Evolutionary conservation across 345 rosid genomes (phyloP).

Genomic region (Linum lewisii): DNA sequence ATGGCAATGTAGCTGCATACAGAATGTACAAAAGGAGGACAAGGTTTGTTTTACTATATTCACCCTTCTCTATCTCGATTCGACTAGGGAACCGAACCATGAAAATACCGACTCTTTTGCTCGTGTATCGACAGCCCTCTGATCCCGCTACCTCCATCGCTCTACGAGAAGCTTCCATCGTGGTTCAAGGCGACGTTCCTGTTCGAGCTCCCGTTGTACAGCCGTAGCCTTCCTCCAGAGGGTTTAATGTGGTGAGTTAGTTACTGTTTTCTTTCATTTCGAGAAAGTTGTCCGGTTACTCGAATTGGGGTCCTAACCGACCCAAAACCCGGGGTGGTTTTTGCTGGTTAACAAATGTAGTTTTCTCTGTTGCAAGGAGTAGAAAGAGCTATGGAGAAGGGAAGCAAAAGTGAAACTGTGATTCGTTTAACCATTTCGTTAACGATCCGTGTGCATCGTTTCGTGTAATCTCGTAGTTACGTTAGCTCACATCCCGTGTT

Average conservation of each 20-base stretch:
- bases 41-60: constrained; percentile 29
- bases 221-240: constrained; percentile 57
- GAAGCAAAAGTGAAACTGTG: background rate
- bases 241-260: constrained; percentile 50
- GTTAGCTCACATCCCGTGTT: too few species aligned
- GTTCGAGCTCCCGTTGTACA: constrained; percentile 75
- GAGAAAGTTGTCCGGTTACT: background rate
- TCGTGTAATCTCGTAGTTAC: too few species aligned
- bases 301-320: too few species aligned
- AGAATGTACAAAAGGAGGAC: constrained; percentile 63
- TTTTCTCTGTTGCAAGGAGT: constrained; percentile 30
- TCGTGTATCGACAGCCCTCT: constrained; percentile 57
- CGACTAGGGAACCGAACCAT: background rate
- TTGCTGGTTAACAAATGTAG: too few species aligned
- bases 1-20: constrained; percentile 53
- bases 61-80: background rate
- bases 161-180: constrained; percentile 55
- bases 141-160: constrained; percentile 51
- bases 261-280: background rate
- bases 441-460: too few species aligned
- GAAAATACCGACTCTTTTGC: background rate
- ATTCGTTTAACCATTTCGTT: too few species aligned
- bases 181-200: constrained; percentile 63
- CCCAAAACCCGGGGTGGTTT: too few species aligned
- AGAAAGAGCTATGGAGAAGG: constrained; percentile 25